phyloP scores from a whole-genome alignment of 2,329 filamentous ascomycete species.

The Pseudogymnoascus sp. region DNA sequence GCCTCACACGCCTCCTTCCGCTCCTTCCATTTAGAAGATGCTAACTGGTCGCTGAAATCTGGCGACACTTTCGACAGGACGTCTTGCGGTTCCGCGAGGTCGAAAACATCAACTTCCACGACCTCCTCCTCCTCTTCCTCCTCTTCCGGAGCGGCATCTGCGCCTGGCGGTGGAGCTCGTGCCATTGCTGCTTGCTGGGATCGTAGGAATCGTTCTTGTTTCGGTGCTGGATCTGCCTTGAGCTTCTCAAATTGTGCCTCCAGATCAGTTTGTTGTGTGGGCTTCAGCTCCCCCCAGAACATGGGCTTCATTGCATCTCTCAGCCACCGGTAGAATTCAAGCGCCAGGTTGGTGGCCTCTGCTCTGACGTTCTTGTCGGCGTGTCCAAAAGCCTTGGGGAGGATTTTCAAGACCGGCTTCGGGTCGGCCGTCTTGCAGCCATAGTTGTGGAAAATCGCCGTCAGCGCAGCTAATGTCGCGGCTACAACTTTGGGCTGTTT shows the following conservation, averaged over 20 bases:
- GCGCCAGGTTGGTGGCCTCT: constrained; percentile 81
- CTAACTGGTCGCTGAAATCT: constrained; percentile 74
- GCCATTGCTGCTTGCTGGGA: constrained; percentile 82
- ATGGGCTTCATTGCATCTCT: constrained; percentile 97
- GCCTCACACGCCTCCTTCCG: constrained; percentile 89
- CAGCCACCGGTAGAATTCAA: constrained; percentile 94
- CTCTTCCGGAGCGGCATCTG: constrained; percentile 48
- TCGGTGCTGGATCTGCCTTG: constrained; percentile 77
- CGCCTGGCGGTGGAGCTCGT: constrained; percentile 53
- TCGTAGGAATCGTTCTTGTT: constrained; percentile 80
- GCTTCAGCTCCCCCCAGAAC: constrained; percentile 93
- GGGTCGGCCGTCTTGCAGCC: constrained; percentile 92
- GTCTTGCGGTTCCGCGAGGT: constrained; percentile 80
- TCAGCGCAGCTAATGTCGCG: constrained; percentile 66
- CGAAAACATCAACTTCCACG: constrained; percentile 70
- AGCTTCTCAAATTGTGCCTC: constrained; percentile 92
- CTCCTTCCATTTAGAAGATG: constrained; percentile 96
- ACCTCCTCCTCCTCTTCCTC: constrained; percentile 53
- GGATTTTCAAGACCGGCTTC: constrained; percentile 76
- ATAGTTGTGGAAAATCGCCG: constrained; percentile 83
- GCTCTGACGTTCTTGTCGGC: constrained; percentile 97
- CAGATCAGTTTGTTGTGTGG: constrained; percentile 87
- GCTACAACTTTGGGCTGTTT: constrained; percentile 88
- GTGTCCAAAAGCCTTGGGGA: constrained; percentile 89
- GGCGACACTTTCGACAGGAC: constrained; percentile 72